Evolutionary conservation across 805 yeast species (phyloP).

Genomic region (Yamadazyma tumulicola): DNA sequence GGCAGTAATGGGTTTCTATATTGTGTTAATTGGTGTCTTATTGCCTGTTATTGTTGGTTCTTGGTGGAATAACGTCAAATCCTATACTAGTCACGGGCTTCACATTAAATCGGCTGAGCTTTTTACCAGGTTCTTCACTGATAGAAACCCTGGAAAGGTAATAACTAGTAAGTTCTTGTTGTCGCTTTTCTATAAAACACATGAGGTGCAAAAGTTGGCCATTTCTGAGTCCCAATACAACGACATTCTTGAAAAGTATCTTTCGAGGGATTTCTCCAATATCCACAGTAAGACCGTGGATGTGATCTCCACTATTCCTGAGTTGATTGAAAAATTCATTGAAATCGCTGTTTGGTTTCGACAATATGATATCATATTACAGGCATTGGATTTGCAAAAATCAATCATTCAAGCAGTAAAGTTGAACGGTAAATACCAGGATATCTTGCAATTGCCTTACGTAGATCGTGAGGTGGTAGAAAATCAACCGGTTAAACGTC

Average conservation of each 20-base stretch:
- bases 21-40: constrained; percentile 67
- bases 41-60: constrained; percentile 77
- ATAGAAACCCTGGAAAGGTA: constrained; percentile 66
- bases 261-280: constrained; percentile 45
- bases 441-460: constrained; percentile 78
- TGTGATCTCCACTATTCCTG: constrained; percentile 61
- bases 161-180: constrained; percentile 56
- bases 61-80: constrained; percentile 87
- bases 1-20: constrained; percentile 58
- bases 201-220: constrained; percentile 55
- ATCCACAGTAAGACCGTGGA: constrained; percentile 44
- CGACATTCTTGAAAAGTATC: constrained; percentile 55
- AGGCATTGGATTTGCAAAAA: constrained; percentile 64
- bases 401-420: constrained; percentile 73
- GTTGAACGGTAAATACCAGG: constrained; percentile 50
- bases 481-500: constrained; percentile 47
- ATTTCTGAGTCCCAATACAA: constrained; percentile 28
- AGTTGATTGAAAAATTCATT: constrained; percentile 64
- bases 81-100: constrained; percentile 78
- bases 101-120: constrained; percentile 79
- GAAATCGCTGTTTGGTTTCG: constrained; percentile 83
- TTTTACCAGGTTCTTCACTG: constrained; percentile 69
- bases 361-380: constrained; percentile 58
- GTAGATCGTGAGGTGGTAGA: constrained; percentile 49
- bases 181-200: constrained; percentile 59